A percentile compares a stretch with the other conserved stretches of the same genome.
phyloP scores from a whole-genome alignment of 345 rosid species.

The Eucalyptus viminalis region DNA sequence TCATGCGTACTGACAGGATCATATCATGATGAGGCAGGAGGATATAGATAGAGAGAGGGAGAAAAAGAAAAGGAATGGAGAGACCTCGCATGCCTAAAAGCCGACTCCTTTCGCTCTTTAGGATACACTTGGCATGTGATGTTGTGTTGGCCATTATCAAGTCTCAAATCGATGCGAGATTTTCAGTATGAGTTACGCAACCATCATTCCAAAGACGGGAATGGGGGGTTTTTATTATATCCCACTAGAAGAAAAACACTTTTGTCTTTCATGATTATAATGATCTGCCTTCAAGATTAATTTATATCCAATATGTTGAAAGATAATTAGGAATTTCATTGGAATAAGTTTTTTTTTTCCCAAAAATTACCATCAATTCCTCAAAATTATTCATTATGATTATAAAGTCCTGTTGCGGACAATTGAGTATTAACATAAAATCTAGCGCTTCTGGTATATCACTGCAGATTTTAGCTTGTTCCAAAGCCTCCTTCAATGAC shows the following conservation, averaged over 20 bases:
- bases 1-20: neutral
- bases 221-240: neutral
- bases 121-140: neutral
- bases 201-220: neutral
- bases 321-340: neutral
- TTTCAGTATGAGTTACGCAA: neutral
- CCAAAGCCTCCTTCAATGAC: neutral
- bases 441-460: neutral
- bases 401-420: fast-evolving
- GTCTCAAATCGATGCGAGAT: neutral
- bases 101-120: neutral
- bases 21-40: neutral
- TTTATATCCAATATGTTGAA: neutral
- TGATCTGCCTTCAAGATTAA: neutral
- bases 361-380: neutral
- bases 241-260: neutral
- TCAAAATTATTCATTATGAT: neutral
- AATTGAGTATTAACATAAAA: fast-evolving
- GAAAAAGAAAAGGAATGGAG: neutral
- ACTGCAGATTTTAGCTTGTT: neutral
- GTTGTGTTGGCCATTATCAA: neutral
- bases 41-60: neutral
- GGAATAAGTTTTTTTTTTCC: too few species aligned
- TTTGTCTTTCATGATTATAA: neutral
- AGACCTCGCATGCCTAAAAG: neutral